Base-by-base conservation (phyloP, 129 eudicot species). In the Pseudognaphalium luteoalbum region DNA sequence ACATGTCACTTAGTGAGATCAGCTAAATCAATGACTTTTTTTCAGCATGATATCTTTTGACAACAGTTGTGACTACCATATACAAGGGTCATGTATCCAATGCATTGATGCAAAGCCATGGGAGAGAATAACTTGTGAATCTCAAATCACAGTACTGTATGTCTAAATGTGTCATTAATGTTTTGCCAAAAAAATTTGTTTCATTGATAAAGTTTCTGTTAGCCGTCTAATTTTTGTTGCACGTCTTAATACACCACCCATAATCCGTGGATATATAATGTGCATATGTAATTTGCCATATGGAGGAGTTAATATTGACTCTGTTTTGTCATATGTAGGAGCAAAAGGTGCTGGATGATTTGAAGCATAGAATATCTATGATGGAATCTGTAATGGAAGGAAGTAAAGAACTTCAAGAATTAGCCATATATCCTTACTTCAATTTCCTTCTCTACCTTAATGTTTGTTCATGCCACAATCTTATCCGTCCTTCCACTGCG, bases 361-460 rank as follows among this genome's bases (percentile, higher is more conserved):
- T 85, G 81, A 88, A 86, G 67, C 82, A 82, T 32, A 88, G 77
- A 80, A 70, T 85, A 39, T 86, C 65, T 44, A 71, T 88, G 65
- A 83, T 88, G 81, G 91, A 92, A 81, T 73, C 85, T 72, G 59
- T 88, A 22, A 72, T 83, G 85, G 83, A 82, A 80, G 92, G 69
- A 78, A 90, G 80, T 76, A 81, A 69, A 60, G 98, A 86, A 87
- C 74, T 92, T 80, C 90, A 88, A 79, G 86, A 88, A 32, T 59
- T 92, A 70, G 44, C 87, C 60, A 88, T 77, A 92, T 92, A 90
- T 90, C 98, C 98, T 85, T 17, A 35, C 76, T 66, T 10, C 65
- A 15, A 72, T 22, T n/a, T 33, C 33, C 15, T 44, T 79, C 11
- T 64, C 28, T 35, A 56, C 4, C 7, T 19, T 66, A 22, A 61